phyloP scores from a whole-genome alignment of 805 yeast species.

The Spathaspora boniae region DNA sequence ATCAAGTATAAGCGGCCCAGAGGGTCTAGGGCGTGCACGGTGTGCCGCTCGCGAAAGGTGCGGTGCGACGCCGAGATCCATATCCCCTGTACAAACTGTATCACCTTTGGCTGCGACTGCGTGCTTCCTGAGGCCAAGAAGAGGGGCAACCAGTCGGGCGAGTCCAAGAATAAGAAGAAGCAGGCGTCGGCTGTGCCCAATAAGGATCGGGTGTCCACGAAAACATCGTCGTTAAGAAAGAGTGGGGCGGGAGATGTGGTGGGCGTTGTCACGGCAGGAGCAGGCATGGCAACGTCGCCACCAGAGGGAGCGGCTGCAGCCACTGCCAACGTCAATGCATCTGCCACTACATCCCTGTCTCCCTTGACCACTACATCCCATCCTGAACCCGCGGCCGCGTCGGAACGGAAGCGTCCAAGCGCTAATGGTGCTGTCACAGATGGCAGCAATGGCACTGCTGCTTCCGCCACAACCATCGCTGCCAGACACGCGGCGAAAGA shows the following conservation, averaged over 20 bases:
- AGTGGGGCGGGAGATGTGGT: slow-evolving; percentile 1
- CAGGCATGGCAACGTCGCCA: no score
- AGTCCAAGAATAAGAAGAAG: slow-evolving; percentile 7
- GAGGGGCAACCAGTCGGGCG: slow-evolving; percentile 26
- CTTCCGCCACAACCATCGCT: background rate
- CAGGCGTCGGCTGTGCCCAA: background rate
- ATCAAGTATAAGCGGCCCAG: slow-evolving; percentile 52
- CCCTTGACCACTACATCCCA: no score
- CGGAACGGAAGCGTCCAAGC: no score
- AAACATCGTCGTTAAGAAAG: background rate
- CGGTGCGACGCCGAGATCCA: slow-evolving; percentile 67
- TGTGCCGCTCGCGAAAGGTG: slow-evolving; percentile 79
- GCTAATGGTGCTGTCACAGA: no score
- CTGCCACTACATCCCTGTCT: background rate
- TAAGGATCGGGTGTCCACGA: background rate
- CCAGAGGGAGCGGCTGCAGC: background rate
- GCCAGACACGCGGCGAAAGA: slow-evolving; percentile 3
- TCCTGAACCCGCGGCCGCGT: no score
- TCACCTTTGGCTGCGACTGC: slow-evolving; percentile 71
- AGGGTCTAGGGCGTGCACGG: slow-evolving; percentile 69
- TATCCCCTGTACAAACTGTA: slow-evolving; percentile 54
- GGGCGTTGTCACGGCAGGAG: no score
- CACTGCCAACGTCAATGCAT: background rate
- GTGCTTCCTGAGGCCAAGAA: slow-evolving; percentile 58
- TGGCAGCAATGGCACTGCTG: no score